Conservation (phyloP, 2,329 filamentous ascomycete species). For the Microdochium bolleyi region DNA sequence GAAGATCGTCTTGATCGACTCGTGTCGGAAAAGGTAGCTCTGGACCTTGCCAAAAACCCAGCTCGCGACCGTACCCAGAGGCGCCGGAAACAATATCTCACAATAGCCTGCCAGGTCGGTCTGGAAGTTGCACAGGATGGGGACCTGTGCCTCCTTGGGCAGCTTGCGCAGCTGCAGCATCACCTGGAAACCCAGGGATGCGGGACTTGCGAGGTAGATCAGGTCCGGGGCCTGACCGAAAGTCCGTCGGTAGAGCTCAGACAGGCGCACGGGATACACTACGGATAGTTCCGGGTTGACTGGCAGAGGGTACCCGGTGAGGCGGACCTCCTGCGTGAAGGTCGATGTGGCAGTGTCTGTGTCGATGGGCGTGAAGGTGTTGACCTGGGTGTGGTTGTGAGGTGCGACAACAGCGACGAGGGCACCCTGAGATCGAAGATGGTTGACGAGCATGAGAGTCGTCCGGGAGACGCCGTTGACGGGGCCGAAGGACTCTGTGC, state of each 20-base stretch:
- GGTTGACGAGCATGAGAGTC: conserved; percentile 60
- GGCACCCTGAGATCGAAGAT: conserved; percentile 55
- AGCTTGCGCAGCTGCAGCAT: conserved; percentile 61
- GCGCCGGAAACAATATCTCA: conserved; percentile 58
- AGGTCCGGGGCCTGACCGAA: conserved; percentile 54
- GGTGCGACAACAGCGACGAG: conserved; percentile 61
- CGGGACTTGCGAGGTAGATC: conserved; percentile 63
- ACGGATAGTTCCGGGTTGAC: conserved; percentile 66
- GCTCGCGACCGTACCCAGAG: conserved; percentile 52
- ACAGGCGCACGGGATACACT: conserved; percentile 60
- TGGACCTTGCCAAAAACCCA: conserved; percentile 56
- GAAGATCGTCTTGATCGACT: conserved; percentile 57
- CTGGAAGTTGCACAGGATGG: conserved; percentile 62
- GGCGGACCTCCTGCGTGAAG: conserved; percentile 43
- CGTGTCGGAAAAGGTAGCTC: conserved; percentile 56
- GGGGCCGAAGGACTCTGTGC: conserved; percentile 64
- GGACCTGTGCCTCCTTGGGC: conserved; percentile 41
- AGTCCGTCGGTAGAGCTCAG: conserved; percentile 49
- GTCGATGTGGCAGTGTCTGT: conserved; percentile 20
- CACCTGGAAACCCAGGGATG: conserved; percentile 63
- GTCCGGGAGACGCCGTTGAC: conserved; percentile 69
- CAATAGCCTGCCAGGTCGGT: conserved; percentile 65
- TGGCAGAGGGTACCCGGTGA: conserved; percentile 58
- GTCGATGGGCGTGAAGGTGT: conserved; percentile 41
- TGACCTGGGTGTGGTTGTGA: conserved; percentile 43